phyloP scores from a whole-genome alignment of 768 basidiomycete species.

The Inosperma sp. region DNA sequence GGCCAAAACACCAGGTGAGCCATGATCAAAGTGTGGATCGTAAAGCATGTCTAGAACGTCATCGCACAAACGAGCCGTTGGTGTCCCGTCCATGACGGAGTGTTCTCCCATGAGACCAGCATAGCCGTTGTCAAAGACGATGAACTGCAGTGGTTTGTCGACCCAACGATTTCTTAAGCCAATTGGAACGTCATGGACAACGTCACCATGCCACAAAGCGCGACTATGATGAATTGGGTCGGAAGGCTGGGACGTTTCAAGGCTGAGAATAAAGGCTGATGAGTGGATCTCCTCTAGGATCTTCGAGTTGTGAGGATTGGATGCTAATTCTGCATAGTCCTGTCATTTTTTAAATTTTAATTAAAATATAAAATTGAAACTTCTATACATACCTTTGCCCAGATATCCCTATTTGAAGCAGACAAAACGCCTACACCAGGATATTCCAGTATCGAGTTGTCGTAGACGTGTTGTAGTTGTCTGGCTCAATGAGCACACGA shows the following conservation, averaged over 20 bases:
- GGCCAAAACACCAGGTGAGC: conserved; percentile 27
- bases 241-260: conserved; percentile 60
- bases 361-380: neutral
- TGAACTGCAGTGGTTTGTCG: conserved; percentile 86
- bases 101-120: conserved; percentile 94
- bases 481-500: conserved; percentile 20
- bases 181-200: conserved; percentile 40
- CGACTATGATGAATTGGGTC: conserved; percentile 59
- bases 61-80: conserved; percentile 69
- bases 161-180: conserved; percentile 79
- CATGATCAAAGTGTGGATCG: conserved; percentile 60
- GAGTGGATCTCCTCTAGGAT: conserved; percentile 76
- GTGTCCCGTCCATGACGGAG: conserved; percentile 88
- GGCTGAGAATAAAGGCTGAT: conserved; percentile 76
- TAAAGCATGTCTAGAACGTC: conserved; percentile 59
- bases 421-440: conserved; percentile 76
- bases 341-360: conserved; percentile 28
- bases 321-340: conserved; percentile 61
- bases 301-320: conserved; percentile 54
- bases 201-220: conserved; percentile 76
- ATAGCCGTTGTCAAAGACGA: conserved; percentile 76
- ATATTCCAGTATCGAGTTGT: conserved; percentile 55
- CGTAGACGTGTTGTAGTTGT: conserved; percentile 68
- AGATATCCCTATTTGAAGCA: conserved; percentile 76
- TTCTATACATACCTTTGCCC: conserved; percentile 65